Evolutionary conservation across 306 rosid species (phyloP), one percentile per base, ranked within the genome.

Genomic region (Prinsepia uniflora): DNA sequence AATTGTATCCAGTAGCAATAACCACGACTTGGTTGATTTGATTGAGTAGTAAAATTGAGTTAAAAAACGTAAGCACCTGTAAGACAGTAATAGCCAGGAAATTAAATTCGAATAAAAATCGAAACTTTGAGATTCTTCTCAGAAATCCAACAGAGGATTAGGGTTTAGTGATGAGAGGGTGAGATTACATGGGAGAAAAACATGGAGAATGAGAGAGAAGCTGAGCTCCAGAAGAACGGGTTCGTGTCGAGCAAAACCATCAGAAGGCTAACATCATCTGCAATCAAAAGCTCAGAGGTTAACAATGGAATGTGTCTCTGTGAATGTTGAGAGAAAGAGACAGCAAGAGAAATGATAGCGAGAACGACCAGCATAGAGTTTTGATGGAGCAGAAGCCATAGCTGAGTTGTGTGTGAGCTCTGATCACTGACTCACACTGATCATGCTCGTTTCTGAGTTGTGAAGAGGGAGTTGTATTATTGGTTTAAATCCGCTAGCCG

Each of bases 211-310:
- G 88, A 80, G 60, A 87, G 82, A 48, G 96, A 73, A 68, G 86
- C 85, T 18, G 90, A 48, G 84, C 77, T 60, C 98, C 97, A 93
- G 81, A 93, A 90, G 84, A 93, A 85, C 17, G 96, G 97, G 68
- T 90, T 94, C 34, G 96, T 84, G 86, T 90, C 98, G 19, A 94
- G 72, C 50, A 91, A 76, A 9, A 94, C 95, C 78, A 90, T 85
- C 41, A 90, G 74, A 53, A 94, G 96, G 80, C 96, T 90, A 36
- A 94, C 96, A 61, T 94, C 98, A 83, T 94, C 98, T 81, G 96
- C 81, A 76, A 76, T 56, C 65, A 61, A 45, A 22, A 30, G 74
- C 24, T 40, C 5, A 54, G 48, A 40, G 52, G 44, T 55, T 69
- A 42, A 7, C 50, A 10, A 5, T 42, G 65, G n/a, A 58, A n/a